Evolutionary conservation across 2,329 filamentous ascomycete species (phyloP), one percentile per base, ranked within the genome.

Genomic region (Apiospora phragmitis): DNA sequence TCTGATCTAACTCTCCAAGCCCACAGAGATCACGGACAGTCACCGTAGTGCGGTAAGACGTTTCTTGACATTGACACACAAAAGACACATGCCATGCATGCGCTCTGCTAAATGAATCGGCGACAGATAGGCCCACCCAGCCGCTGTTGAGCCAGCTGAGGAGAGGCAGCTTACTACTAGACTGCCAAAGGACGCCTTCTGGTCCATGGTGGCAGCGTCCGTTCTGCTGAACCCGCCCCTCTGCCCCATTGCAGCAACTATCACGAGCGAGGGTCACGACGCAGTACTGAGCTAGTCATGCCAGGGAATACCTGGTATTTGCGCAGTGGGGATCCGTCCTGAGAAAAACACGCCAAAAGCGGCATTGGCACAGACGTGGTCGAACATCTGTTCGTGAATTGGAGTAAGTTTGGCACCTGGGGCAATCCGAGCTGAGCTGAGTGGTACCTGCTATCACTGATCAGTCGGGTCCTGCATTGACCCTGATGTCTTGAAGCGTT

Each of bases 351-450:
- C 55, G 55, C 55, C 55, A 62, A 62, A 62, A 62, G 55, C 55
- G 55, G 55, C 55, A 62, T 62, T 35, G 55, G 55, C 55, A 62
- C 55, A 62, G 55, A 62, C 55, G 4, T 62, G 55, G 21, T n/a
- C 38, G 32, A 62, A 62, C 55, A 62, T 62, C 55, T 62, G 55
- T 62, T 62, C 55, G 55, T 62, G 32, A 62, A 12, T 29, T 59
- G 51, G 51, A 59, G 51, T 21, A 59, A 29, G 51, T 59, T 59
- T 59, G 51, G 51, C 51, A 59, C 51, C 51, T 59, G 29, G 29
- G 51, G 51, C 29, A 59, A 29, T 59, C 51, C 35, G 51, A 59
- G 55, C 32, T 38, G 55, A 24, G 49, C 49, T 55, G 49, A 38
- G 55, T 11, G 55, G 32, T 62, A n/a, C 43, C 43, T 47, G 43